Evolutionary conservation across 2,329 filamentous ascomycete genomes (phyloP), one percentile per base, ranked within the genome.

Genomic region (Ophiognomonia clavigignenti-juglandacearum): DNA sequence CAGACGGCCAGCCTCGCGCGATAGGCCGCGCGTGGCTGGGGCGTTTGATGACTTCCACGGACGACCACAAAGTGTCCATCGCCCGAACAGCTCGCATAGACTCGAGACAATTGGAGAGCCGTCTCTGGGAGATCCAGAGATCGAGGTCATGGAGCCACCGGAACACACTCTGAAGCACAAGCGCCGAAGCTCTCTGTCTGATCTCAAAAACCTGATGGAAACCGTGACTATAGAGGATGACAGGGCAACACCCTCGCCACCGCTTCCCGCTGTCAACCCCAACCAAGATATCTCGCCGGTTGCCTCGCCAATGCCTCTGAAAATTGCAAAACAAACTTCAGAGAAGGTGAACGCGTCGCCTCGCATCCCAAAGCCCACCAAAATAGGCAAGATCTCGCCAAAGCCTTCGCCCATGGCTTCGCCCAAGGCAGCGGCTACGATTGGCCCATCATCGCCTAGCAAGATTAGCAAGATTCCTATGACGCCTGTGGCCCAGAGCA

Each of bases 161-260:
- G 75, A 70, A 54, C 62, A 63, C n/a, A 27, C 14, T 13, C 67
- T 72, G 37, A 83, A 78, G 61, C 91, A 84, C 69, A 96, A 95
- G 71, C 79, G 92, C 46, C 83, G 92, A 61, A 96, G 91, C 67
- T 96, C 91, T 22, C 70, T 97, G 35, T 96, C 91, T 4, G 92
- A 97, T 63, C 74, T 97, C 39, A 86, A 53, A 55, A 56, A 53
- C 16, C 70, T 88, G 16, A 83, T 92, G 67, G 77, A 75, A 34
- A 74, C 80, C 46, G 73, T 83, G 8, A 76, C 71, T 10, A 64
- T 84, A 0, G 69, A 66, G 58, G 72, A 63, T 59, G 67, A 56
- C 54, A 24, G 27, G 11, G 20, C 19, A 63, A 48, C 19, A 51
- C 16, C 26, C n/a, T 4, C 26, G 6, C 19, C 39, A n/a, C 13